Percentiles rank a stretch among this genome's conserved stretches.
Evolutionary conservation across 257 asterid genomes (phyloP).

Genomic region (Solanum stenotomum): DNA sequence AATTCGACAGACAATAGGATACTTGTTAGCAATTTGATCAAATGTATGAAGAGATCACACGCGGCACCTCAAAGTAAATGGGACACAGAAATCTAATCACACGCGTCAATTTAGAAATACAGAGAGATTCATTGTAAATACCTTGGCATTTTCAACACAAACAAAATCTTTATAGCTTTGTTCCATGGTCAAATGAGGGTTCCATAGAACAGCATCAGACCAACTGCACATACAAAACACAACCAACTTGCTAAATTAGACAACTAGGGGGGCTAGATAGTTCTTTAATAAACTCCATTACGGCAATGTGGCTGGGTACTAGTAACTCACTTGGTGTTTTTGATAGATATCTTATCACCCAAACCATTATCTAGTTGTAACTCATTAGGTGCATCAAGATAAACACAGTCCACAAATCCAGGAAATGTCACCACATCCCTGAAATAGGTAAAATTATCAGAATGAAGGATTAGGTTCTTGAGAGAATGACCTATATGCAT

Average conservation of each 20-base stretch:
- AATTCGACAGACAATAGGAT: neutral
- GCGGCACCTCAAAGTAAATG: neutral
- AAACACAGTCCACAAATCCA: constrained; percentile 90
- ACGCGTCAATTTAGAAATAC: neutral
- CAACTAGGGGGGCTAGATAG: neutral
- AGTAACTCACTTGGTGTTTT: constrained; percentile 61
- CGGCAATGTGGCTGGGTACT: neutral
- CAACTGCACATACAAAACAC: constrained; percentile 38
- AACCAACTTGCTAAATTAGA: neutral
- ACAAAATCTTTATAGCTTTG: constrained; percentile 86
- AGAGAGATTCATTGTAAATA: constrained; percentile 4
- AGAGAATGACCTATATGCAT: neutral
- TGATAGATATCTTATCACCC: constrained; percentile 65
- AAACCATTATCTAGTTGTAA: constrained; percentile 73
- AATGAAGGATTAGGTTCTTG: neutral
- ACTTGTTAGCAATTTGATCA: neutral
- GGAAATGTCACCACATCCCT: constrained; percentile 90
- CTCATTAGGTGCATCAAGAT: constrained; percentile 82
- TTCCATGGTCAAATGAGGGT: constrained; percentile 86
- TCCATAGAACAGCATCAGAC: constrained; percentile 95
- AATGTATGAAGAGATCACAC: neutral
- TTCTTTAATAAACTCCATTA: neutral
- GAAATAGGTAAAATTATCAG: constrained; percentile 6
- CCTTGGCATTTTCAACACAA: constrained; percentile 97
- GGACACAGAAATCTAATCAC: neutral